These are phyloP conservation scores for Tulasnella sp. DNA, from an alignment of 768 basidiomycete genomes.

Conservation along the genomic window DNA sequence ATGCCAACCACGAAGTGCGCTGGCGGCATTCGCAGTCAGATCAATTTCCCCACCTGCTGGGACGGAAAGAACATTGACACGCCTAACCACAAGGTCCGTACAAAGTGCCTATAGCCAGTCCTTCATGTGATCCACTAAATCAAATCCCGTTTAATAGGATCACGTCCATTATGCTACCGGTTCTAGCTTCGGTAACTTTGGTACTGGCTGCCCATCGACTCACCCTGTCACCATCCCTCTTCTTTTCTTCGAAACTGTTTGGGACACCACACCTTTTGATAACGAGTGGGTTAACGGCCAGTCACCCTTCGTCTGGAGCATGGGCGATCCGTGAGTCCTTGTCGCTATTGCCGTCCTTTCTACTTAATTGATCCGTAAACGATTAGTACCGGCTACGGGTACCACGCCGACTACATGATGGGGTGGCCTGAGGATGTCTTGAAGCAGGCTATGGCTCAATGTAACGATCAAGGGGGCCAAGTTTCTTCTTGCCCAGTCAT, in stretches of 20 bases:
- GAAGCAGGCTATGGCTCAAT: conserved; percentile 11
- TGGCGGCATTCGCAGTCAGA: background rate
- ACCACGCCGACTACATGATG: conserved; percentile 22
- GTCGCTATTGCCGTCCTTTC: background rate
- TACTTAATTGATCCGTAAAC: no score
- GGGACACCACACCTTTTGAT: conserved; percentile 19
- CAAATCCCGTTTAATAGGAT: background rate
- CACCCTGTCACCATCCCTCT: conserved; percentile 20
- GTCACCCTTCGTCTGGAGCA: conserved; percentile 21
- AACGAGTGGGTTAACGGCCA: conserved; percentile 21
- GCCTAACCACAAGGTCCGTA: conserved; percentile 10
- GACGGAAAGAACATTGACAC: conserved; percentile 21
- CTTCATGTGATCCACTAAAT: no score
- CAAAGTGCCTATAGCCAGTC: no score
- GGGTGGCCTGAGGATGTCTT: conserved; percentile 16
- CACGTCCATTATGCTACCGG: conserved; percentile 18
- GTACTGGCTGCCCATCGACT: conserved; percentile 20
- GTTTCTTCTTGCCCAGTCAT: conserved; percentile 9
- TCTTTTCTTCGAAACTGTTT: conserved; percentile 21
- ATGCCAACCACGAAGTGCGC: conserved; percentile 19
- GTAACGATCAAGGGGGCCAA: conserved; percentile 15
- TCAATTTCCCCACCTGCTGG: conserved; percentile 17
- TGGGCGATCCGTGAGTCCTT: conserved; percentile 20
- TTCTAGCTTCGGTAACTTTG: conserved; percentile 22
- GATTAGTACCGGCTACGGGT: conserved; percentile 19